Base-by-base conservation (phyloP, 768 basidiomycete genomes). In the Leccinum imitatum region DNA sequence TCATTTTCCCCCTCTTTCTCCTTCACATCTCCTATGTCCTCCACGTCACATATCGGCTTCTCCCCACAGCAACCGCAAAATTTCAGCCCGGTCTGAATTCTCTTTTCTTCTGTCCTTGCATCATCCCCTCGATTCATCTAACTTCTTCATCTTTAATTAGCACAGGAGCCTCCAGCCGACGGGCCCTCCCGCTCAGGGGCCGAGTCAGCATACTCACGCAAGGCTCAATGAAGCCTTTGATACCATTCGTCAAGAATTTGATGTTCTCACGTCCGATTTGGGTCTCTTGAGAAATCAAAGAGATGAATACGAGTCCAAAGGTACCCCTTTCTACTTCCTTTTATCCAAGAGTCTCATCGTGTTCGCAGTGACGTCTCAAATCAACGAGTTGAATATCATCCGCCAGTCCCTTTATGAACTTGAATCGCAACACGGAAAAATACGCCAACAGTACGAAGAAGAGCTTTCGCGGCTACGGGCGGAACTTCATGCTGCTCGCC, bases 341-440 rank as follows among this genome's bases (percentile, higher is more conserved):
- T 50, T 25, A 6, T 56, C 37, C 53, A 39, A n/a, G 54, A 56
- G 44, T 44, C 60, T 64, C 57, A 68, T 59, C 54, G 3, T 55
- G 10, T 53, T 27, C 23, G 1, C 71, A 93, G 92, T 93, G 53
- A 82, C 83, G 5, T 80, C 80, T 27, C 96, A 98, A 75, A 87
- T 98, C 62, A 90, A 87, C 71, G 96, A 98, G 71, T 79, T 98
- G 57, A 91, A 89, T 65, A 86, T 89, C 69, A 94, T 99, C 68
- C 85, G 94, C 37, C 89, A 93, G 68, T 86, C 90, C 2, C 80
- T 98, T 11, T 95, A 95, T 70, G 94, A 98, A 64, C 87, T 99
- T 57, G 96, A 99, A 72, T 78, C 86, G 0, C 89, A 91, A 62
- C 94, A 98, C 65, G 82, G 81, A 62, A 93, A 95, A 79, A 86